These are phyloP conservation scores for Pythium apleroticum DNA, from an alignment of 352 stramenopile genomes.

Conservation along the genomic window DNA sequence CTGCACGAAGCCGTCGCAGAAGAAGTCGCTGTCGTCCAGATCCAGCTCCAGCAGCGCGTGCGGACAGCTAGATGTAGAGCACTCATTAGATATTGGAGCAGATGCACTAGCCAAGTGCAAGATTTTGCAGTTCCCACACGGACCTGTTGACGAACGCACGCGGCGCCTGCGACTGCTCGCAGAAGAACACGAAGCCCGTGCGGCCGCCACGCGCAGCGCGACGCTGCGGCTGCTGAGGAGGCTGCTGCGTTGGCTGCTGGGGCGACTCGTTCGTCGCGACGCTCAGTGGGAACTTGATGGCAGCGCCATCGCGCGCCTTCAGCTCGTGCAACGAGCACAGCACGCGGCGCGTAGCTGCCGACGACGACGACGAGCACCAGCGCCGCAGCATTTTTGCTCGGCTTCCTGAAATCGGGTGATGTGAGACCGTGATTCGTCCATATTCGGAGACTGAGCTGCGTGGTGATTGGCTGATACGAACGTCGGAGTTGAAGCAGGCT, in stretches of 20 bases:
- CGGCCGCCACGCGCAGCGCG: slow-evolving; percentile 29
- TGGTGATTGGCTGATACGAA: background rate
- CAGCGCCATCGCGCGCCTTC: slow-evolving; percentile 35
- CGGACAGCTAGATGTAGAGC: slow-evolving; percentile 39
- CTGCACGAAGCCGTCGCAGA: slow-evolving; percentile 74
- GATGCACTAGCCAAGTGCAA: too few relatives aligned
- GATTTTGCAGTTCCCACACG: too few relatives aligned
- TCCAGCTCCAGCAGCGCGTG: slow-evolving; percentile 76
- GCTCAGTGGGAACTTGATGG: slow-evolving; percentile 61
- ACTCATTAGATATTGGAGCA: background rate
- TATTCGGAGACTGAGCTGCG: background rate
- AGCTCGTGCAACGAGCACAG: slow-evolving; percentile 63
- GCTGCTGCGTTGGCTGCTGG: background rate
- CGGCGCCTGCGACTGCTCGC: slow-evolving; percentile 37
- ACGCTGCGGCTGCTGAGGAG: slow-evolving; percentile 9
- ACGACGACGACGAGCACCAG: slow-evolving; percentile 25
- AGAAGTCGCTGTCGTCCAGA: slow-evolving; percentile 81
- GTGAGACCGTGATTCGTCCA: background rate
- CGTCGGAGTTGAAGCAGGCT: background rate
- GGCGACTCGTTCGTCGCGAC: background rate
- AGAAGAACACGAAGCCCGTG: slow-evolving; percentile 71
- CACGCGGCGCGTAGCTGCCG: slow-evolving; percentile 31
- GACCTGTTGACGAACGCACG: slow-evolving; percentile 57
- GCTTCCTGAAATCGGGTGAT: background rate
- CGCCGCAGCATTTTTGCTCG: slow-evolving; percentile 12